Conservation (phyloP, 352 stramenopile genomes). For the Saprolegnia parasitica region DNA sequence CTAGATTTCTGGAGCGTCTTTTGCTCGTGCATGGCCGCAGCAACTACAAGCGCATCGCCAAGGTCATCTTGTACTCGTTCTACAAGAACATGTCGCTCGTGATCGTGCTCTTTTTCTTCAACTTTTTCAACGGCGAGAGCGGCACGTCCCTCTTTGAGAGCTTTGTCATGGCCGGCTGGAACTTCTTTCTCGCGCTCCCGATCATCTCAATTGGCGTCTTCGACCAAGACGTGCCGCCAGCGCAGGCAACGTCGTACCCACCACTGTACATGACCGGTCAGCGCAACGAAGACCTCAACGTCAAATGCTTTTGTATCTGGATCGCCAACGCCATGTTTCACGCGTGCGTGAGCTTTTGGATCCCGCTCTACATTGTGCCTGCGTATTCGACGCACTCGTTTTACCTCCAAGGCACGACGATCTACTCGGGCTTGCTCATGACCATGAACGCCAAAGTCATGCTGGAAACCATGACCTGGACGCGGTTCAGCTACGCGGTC, state of each 20-base stretch:
- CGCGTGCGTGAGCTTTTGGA: constrained; percentile 57
- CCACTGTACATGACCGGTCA: constrained; percentile 33
- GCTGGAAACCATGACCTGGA: constrained; percentile 66
- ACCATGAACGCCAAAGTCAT: constrained; percentile 69
- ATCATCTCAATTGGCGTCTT: constrained; percentile 40
- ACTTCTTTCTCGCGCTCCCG: constrained; percentile 71
- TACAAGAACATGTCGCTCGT: constrained; percentile 98
- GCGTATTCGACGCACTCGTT: constrained; percentile 28
- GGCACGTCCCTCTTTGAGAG: constrained; percentile 63
- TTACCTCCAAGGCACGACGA: constrained; percentile 61
- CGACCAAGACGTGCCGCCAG: constrained; percentile 34
- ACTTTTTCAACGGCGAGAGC: constrained; percentile 91
- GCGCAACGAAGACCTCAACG: constrained; percentile 32
- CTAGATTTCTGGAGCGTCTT: constrained; percentile 85
- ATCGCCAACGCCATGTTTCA: constrained; percentile 30
- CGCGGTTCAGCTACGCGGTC: constrained; percentile 52
- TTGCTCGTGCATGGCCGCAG: constrained; percentile 91
- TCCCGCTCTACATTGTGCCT: constrained; percentile 42
- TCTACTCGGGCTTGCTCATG: constrained; percentile 69
- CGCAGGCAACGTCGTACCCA: constrained; percentile 33
- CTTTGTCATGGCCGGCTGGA: constrained; percentile 49
- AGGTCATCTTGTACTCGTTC: constrained; percentile 94
- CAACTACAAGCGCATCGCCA: constrained; percentile 92
- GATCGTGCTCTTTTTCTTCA: constrained; percentile 88
- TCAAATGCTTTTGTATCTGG: constrained; percentile 28